These are phyloP conservation scores for Dryas alaskensis DNA, from an alignment of 306 rosid species.

Conservation along the genomic window DNA sequence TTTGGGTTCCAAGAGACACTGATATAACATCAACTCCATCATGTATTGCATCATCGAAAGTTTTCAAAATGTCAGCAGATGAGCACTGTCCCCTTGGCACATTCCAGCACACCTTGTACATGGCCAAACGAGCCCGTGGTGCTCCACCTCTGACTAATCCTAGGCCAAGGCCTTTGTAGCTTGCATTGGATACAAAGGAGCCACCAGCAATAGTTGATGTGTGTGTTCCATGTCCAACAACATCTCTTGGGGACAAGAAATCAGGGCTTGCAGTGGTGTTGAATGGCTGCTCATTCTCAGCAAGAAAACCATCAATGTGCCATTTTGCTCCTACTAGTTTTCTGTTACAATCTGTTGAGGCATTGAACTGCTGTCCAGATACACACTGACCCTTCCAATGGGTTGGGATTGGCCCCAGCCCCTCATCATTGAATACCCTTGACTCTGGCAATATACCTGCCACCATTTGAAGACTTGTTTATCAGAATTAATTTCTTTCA, in stretches of 20 bases:
- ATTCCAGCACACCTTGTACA: slow-evolving; percentile 57
- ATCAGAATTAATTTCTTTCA: too few relatives aligned
- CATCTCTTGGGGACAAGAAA: slow-evolving; percentile 44
- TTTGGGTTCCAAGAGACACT: slow-evolving; percentile 33
- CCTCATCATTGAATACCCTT: slow-evolving; percentile 1
- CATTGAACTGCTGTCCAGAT: slow-evolving; percentile 7
- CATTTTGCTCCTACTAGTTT: slow-evolving; percentile 22
- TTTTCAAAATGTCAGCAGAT: slow-evolving; percentile 44
- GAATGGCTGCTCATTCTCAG: slow-evolving; percentile 37
- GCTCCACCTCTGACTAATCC: slow-evolving; percentile 55
- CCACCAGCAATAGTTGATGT: slow-evolving; percentile 49
- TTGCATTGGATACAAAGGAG: slow-evolving; percentile 27
- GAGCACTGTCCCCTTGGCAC: slow-evolving; percentile 31
- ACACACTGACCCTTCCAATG: slow-evolving; percentile 19
- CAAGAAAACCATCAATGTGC: slow-evolving; percentile 16
- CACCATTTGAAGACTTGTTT: too few relatives aligned
- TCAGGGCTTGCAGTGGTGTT: slow-evolving; percentile 25
- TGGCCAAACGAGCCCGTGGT: slow-evolving; percentile 41
- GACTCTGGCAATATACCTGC: slow-evolving; percentile 18
- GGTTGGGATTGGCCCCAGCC: slow-evolving; percentile 18
- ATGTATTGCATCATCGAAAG: slow-evolving; percentile 43
- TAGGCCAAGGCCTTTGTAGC: slow-evolving; percentile 43
- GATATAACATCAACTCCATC: slow-evolving; percentile 58
- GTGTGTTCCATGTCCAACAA: slow-evolving; percentile 45
- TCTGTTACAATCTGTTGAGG: slow-evolving; percentile 11